Percentiles rank a stretch among this genome's conserved stretches.
These are phyloP conservation scores for Cicer chorassanicum DNA, from an alignment of 306 rosid genomes.

Conservation along the genomic window DNA sequence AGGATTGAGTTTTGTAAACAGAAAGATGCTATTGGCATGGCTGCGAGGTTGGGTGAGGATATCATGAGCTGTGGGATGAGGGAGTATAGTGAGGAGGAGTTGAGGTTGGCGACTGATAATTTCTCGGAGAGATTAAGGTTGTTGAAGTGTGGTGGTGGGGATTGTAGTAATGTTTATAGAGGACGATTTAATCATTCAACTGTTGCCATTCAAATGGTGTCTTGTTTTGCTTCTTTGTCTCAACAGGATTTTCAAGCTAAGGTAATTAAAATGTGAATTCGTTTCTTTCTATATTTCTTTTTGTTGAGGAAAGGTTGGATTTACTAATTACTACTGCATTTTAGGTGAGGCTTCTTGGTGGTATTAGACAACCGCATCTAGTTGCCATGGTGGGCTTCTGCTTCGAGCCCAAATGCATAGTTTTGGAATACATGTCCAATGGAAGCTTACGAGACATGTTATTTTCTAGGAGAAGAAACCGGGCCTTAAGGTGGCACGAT, in stretches of 20 bases:
- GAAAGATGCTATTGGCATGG: conserved; percentile 75
- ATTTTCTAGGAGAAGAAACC: conserved; percentile 53
- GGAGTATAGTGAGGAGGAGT: conserved; percentile 65
- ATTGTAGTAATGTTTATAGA: conserved; percentile 51
- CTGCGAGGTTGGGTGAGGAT: conserved; percentile 44
- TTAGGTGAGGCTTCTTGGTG: conserved; percentile 71
- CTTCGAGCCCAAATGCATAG: conserved; percentile 58
- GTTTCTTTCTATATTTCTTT: not conserved
- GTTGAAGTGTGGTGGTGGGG: conserved; percentile 56
- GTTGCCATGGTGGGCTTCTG: conserved; percentile 74
- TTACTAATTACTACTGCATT: not conserved
- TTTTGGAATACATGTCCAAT: conserved; percentile 73
- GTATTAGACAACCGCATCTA: conserved; percentile 72
- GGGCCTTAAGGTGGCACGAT: conserved; percentile 61
- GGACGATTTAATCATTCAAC: conserved; percentile 67
- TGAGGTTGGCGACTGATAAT: conserved; percentile 66
- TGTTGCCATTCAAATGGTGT: conserved; percentile 62
- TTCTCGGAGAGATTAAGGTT: conserved; percentile 62
- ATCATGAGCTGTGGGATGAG: conserved; percentile 46
- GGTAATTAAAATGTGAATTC: conserved; percentile 47
- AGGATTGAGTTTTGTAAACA: conserved; percentile 77
- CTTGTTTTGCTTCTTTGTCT: conserved; percentile 39
- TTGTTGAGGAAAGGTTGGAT: not conserved
- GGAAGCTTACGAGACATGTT: conserved; percentile 66
- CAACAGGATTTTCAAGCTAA: conserved; percentile 56